Evolutionary conservation across 2,329 filamentous ascomycete species (phyloP).

Genomic region (Exutisphaerella laricina): DNA sequence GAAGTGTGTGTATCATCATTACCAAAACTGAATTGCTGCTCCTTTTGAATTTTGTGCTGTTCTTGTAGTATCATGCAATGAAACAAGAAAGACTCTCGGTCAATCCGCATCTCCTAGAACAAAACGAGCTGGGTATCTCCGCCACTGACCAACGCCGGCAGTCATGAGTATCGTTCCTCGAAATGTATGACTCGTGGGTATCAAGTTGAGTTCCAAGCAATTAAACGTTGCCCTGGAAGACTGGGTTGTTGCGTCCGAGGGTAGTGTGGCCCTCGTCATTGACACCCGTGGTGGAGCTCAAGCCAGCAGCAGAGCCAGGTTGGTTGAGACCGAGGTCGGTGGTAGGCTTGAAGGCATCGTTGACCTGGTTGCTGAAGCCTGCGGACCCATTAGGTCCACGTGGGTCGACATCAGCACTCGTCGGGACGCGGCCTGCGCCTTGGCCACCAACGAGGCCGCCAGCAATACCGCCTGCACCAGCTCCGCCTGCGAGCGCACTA

Average conservation of each 20-base stretch:
- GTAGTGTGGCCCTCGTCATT: conserved; percentile 33
- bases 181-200: conserved; percentile 11
- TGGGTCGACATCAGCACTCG: conserved; percentile 1
- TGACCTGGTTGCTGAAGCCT: conserved; percentile 41
- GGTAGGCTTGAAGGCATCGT: conserved; percentile 21
- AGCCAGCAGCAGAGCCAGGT: conserved; percentile 6
- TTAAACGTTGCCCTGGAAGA: conserved; percentile 38
- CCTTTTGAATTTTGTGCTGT: conserved; percentile 7
- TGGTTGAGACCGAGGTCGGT: conserved; percentile 8
- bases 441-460: conserved; percentile 5
- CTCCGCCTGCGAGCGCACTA: background rate
- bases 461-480: conserved; percentile 8
- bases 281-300: too few relatives aligned
- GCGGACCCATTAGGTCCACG: conserved; percentile 18
- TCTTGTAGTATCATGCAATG: conserved; percentile 27
- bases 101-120: conserved; percentile 16
- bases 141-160: conserved; percentile 19
- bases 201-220: conserved; percentile 3
- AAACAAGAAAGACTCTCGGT: conserved; percentile 8
- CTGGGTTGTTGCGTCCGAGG: conserved; percentile 41
- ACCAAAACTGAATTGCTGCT: background rate
- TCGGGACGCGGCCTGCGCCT: background rate
- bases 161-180: conserved; percentile 15
- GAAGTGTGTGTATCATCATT: conserved; percentile 7
- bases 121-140: conserved; percentile 22